Conservation (phyloP, 352 stramenopile genomes). For the Blastocystis sp. region DNA sequence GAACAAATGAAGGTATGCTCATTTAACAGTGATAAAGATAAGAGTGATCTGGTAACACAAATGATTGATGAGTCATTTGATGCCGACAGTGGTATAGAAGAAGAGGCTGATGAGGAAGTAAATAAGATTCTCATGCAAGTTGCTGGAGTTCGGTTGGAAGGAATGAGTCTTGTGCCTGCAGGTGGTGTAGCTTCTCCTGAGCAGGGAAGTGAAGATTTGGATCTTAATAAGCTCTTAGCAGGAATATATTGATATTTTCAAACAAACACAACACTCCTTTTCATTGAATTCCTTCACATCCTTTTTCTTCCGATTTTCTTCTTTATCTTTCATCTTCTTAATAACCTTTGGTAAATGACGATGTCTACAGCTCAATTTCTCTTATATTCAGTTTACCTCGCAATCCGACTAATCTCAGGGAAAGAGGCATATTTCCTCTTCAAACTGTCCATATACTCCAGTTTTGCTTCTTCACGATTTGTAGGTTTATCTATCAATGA, state of each 20-base stretch:
- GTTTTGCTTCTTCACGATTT: slow-evolving; percentile 81
- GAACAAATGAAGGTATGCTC: neutral
- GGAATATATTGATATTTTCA: neutral
- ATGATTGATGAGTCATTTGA: neutral
- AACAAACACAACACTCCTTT: slow-evolving; percentile 31
- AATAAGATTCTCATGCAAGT: slow-evolving; percentile 53
- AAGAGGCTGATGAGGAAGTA: slow-evolving; percentile 60
- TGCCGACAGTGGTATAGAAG: neutral
- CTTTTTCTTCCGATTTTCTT: slow-evolving; percentile 76
- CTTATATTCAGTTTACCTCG: slow-evolving; percentile 74
- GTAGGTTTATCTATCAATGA: slow-evolving; percentile 72
- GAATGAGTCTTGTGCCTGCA: neutral
- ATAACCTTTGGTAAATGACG: slow-evolving; percentile 93
- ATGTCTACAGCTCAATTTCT: slow-evolving; percentile 73
- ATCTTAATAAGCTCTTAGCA: neutral
- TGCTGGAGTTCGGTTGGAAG: neutral
- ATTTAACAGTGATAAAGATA: neutral
- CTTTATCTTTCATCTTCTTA: slow-evolving; percentile 88
- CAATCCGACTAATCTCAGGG: slow-evolving; percentile 89
- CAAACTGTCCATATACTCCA: slow-evolving; percentile 93
- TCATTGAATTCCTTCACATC: slow-evolving; percentile 51
- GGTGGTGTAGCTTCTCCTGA: neutral
- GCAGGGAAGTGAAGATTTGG: neutral
- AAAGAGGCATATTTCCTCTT: slow-evolving; percentile 89
- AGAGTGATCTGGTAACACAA: neutral